These are phyloP conservation scores for Serendipita vermifera DNA, from an alignment of 768 basidiomycete genomes.

Conservation along the genomic window DNA sequence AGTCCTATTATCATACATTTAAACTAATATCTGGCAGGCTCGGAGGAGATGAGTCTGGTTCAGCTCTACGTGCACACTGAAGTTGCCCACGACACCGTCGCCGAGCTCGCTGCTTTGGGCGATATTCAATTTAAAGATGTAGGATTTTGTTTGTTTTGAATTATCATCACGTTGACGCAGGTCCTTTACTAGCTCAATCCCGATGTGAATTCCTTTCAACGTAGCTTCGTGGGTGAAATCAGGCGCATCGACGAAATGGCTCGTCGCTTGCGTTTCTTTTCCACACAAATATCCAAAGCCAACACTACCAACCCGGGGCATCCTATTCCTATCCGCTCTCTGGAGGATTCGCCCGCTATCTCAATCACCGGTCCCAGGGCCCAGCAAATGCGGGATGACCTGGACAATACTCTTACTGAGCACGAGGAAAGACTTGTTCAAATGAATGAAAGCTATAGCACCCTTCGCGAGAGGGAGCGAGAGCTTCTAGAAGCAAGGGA, in stretches of 20 bases:
- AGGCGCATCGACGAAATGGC: constrained; percentile 93
- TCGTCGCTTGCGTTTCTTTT: constrained; percentile 84
- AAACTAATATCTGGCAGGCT: constrained; percentile 39
- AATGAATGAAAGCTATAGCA: constrained; percentile 91
- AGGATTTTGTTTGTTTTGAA: constrained; percentile 23
- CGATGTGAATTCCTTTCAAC: constrained; percentile 91
- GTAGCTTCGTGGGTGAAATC: constrained; percentile 93
- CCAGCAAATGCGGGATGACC: constrained; percentile 85
- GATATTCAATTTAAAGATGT: constrained; percentile 98
- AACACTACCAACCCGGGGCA: constrained; percentile 37
- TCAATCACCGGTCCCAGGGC: constrained; percentile 85
- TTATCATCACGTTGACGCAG: constrained; percentile 1
- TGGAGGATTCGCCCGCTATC: constrained; percentile 75
- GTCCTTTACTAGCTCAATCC: constrained; percentile 71
- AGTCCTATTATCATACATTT: constrained; percentile 18
- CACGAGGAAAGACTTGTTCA: constrained; percentile 71
- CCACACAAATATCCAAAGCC: constrained; percentile 73
- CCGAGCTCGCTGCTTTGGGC: constrained; percentile 88
- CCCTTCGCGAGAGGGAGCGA: constrained; percentile 67
- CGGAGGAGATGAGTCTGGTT: constrained; percentile 95
- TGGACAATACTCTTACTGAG: constrained; percentile 75
- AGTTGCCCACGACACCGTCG: constrained; percentile 93
- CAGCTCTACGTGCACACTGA: constrained; percentile 96
- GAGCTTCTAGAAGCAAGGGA: constrained; percentile 90
- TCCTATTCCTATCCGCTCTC: constrained; percentile 60